phyloP scores from a whole-genome alignment of 148 eudicot genomes.

The Heliosperma pusillum region DNA sequence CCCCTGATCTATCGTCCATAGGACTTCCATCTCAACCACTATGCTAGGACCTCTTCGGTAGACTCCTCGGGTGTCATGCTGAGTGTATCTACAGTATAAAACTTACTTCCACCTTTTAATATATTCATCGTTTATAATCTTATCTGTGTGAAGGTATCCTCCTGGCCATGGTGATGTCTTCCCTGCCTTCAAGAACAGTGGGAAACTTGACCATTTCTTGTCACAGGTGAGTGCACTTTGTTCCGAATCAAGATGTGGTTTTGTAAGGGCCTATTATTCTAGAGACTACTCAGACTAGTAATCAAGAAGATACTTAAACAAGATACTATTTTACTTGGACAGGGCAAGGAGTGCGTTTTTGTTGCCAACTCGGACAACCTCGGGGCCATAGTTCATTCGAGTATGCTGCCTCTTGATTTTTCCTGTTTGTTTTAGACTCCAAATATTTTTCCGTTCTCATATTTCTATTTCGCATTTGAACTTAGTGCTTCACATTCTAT shows the following conservation, averaged over 20 bases:
- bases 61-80: background rate
- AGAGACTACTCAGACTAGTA: background rate
- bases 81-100: background rate
- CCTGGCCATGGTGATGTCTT: constrained; percentile 99
- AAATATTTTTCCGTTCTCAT: background rate
- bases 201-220: constrained; percentile 81
- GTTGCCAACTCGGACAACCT: constrained; percentile 94
- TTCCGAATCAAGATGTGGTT: background rate
- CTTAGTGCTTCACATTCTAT: background rate
- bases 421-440: background rate
- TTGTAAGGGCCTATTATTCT: background rate
- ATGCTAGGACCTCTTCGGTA: too few relatives aligned
- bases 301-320: constrained; percentile 1
- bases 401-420: constrained; percentile 63
- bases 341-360: constrained; percentile 97
- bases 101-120: background rate
- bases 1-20: background rate
- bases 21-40: background rate
- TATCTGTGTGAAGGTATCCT: constrained; percentile 23
- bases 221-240: constrained; percentile 54
- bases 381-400: constrained; percentile 95
- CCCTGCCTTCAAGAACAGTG: constrained; percentile 88
- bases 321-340: constrained; percentile 18
- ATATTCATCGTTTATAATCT: background rate
- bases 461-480: background rate